Evolutionary conservation across 441 rosid genomes (phyloP).

Genomic region (Kokia cookei): DNA sequence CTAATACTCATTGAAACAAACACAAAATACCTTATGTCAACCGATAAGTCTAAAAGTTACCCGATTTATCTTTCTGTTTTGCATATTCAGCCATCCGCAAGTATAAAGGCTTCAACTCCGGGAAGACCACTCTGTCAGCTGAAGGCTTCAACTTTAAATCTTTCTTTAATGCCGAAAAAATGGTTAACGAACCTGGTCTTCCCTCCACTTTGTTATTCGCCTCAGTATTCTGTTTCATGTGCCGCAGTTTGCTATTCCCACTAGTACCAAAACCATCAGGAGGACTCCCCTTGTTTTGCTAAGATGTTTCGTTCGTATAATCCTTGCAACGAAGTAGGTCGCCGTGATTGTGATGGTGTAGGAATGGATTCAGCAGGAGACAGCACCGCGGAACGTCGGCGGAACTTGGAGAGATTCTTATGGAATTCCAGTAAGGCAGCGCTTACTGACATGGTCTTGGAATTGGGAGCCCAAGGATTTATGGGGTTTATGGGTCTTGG

Average conservation of each 20-base stretch:
- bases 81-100: too few species aligned
- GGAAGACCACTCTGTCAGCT: slow-evolving; percentile 8
- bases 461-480: background rate
- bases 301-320: slow-evolving; percentile 22
- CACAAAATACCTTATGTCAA: background rate
- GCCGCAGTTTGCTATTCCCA: slow-evolving; percentile 20
- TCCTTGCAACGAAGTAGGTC: slow-evolving; percentile 31
- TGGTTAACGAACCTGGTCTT: background rate
- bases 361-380: slow-evolving; percentile 2
- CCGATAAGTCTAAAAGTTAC: slow-evolving; percentile 19
- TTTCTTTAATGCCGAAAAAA: slow-evolving; percentile 18
- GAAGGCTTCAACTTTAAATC: slow-evolving; percentile 15
- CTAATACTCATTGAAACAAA: background rate
- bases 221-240: slow-evolving; percentile 4
- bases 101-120: too few species aligned
- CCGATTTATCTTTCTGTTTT: slow-evolving; percentile 7
- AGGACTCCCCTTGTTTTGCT: slow-evolving; percentile 10
- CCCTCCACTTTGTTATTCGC: background rate
- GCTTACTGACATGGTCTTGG: background rate
- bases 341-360: slow-evolving; percentile 1
- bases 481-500: background rate
- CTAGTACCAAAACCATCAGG: background rate
- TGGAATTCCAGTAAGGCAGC: slow-evolving; percentile 21
- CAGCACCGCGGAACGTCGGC: slow-evolving; percentile 20
- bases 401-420: slow-evolving; percentile 45